Evolutionary conservation across 352 stramenopile genomes (phyloP).

Genomic region (Phytophthora cactorum): DNA sequence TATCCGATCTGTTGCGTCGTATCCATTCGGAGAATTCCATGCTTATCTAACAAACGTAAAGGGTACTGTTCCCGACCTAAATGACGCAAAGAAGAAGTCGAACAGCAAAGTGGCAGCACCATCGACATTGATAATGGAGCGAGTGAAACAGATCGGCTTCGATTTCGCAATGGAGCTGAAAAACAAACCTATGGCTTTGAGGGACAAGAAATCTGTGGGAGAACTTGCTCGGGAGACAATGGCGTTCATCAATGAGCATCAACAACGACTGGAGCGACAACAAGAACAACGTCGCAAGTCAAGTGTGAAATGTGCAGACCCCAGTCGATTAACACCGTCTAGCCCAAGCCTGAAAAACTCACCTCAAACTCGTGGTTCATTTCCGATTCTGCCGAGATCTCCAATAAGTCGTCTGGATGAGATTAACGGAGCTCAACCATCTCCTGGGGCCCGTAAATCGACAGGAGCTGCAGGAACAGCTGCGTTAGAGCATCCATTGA

Average conservation of each 20-base stretch:
- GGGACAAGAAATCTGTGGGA: conserved; percentile 59
- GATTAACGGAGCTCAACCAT: background rate
- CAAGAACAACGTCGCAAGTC: conserved; percentile 16
- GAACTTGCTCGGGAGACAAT: conserved; percentile 71
- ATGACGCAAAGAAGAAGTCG: conserved; percentile 13
- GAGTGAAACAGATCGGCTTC: conserved; percentile 62
- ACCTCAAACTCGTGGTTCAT: conserved; percentile 10
- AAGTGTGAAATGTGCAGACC: background rate
- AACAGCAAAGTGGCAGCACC: conserved; percentile 3
- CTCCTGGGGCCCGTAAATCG: background rate
- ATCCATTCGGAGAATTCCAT: conserved; percentile 70
- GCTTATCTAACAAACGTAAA: conserved; percentile 36
- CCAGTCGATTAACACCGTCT: background rate
- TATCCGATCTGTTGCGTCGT: conserved; percentile 60
- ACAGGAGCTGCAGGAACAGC: background rate
- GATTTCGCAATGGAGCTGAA: conserved; percentile 67
- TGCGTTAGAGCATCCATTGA: background rate
- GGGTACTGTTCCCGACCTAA: background rate
- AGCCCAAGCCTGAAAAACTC: conserved; percentile 15
- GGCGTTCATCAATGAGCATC: conserved; percentile 51
- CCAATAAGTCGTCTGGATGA: conserved; percentile 14
- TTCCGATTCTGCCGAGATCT: conserved; percentile 27
- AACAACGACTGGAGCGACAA: conserved; percentile 30
- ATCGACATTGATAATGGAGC: conserved; percentile 45
- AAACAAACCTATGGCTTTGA: conserved; percentile 34